Evolutionary conservation across 495 filamentous ascomycete genomes (phyloP).

Genomic region (Astrothelium macrocarpum): DNA sequence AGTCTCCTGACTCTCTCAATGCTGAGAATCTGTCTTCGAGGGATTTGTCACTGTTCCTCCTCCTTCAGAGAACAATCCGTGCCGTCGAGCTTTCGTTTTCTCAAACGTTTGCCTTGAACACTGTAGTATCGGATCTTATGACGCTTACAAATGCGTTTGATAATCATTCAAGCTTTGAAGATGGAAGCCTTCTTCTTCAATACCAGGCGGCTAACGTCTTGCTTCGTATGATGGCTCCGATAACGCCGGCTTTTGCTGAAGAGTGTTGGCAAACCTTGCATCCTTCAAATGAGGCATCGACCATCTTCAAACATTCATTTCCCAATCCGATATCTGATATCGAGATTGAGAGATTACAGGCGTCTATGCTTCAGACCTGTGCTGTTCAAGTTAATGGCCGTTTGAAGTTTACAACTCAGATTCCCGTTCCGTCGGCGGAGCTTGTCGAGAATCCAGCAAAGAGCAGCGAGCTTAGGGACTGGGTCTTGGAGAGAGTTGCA

Average conservation of each 20-base stretch:
- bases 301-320: slow-evolving; percentile 36
- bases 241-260: slow-evolving; percentile 67
- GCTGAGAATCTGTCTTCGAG: slow-evolving; percentile 27
- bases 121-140: slow-evolving; percentile 71
- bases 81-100: slow-evolving; percentile 62
- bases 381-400: slow-evolving; percentile 73
- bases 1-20: background rate
- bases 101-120: slow-evolving; percentile 66
- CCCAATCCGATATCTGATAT: slow-evolving; percentile 13
- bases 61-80: slow-evolving; percentile 54
- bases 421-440: slow-evolving; percentile 33
- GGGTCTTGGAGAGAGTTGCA: slow-evolving; percentile 46
- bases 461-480: slow-evolving; percentile 40
- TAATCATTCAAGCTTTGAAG: slow-evolving; percentile 23
- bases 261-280: slow-evolving; percentile 65
- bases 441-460: slow-evolving; percentile 20
- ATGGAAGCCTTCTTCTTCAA: slow-evolving; percentile 30
- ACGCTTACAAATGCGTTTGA: slow-evolving; percentile 54
- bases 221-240: slow-evolving; percentile 62
- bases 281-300: slow-evolving; percentile 15
- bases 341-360: slow-evolving; percentile 6
- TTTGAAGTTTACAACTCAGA: slow-evolving; percentile 52
- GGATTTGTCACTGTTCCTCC: slow-evolving; percentile 50
- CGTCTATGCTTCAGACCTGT: slow-evolving; percentile 35
- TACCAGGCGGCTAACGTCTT: slow-evolving; percentile 37